These are phyloP conservation scores for Sporothrix brasiliensis DNA, from an alignment of 2,329 filamentous ascomycete species.

Conservation along the genomic window DNA sequence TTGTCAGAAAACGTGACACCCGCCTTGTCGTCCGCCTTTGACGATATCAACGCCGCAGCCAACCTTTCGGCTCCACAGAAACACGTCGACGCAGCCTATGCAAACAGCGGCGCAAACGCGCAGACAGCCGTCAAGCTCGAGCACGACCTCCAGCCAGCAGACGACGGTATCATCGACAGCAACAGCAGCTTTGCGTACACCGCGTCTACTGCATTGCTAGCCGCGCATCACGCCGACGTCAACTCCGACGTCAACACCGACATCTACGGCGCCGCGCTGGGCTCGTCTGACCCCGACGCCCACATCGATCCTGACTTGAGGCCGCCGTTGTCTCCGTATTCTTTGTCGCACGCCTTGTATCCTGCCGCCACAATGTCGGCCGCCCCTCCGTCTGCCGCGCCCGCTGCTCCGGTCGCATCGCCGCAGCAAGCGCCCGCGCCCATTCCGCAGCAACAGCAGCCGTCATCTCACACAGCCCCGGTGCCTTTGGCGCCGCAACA, in stretches of 20 bases:
- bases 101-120: slow-evolving; percentile 19
- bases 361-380: slow-evolving; percentile 26
- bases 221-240: neutral
- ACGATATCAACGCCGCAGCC: slow-evolving; percentile 31
- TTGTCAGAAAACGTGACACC: neutral
- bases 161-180: too few relatives aligned
- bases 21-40: neutral
- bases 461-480: neutral
- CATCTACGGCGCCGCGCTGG: neutral
- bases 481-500: slow-evolving; percentile 34
- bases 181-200: slow-evolving; percentile 25
- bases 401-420: slow-evolving; percentile 7
- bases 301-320: slow-evolving; percentile 34
- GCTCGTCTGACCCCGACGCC: slow-evolving; percentile 27
- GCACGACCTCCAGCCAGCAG: neutral
- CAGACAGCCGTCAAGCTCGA: neutral
- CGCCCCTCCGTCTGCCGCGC: neutral
- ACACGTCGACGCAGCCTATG: slow-evolving; percentile 32
- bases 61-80: slow-evolving; percentile 32
- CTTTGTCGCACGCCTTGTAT: neutral
- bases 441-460: slow-evolving; percentile 23
- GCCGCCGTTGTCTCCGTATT: slow-evolving; percentile 18
- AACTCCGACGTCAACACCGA: too few relatives aligned
- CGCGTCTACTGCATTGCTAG: slow-evolving; percentile 21
- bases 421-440: neutral